Evolutionary conservation across 345 rosid genomes (phyloP).

Genomic region (Salix dunnii): DNA sequence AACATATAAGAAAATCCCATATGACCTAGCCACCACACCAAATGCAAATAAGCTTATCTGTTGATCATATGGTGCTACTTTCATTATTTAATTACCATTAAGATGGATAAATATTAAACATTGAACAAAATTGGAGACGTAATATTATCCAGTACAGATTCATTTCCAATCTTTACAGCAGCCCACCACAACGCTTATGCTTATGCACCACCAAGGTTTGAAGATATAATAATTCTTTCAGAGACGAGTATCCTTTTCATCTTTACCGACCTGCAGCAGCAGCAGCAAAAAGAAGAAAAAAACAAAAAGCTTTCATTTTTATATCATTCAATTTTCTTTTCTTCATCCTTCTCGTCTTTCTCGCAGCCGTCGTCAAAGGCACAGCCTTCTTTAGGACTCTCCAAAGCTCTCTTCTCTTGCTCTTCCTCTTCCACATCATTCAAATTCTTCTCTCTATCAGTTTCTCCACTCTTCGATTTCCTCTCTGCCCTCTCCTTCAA

Average conservation of each 20-base stretch:
- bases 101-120: conserved; percentile 5
- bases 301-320: background rate
- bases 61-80: conserved; percentile 16
- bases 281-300: background rate
- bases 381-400: conserved; percentile 45
- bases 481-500: conserved; percentile 47
- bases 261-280: background rate
- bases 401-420: conserved; percentile 85
- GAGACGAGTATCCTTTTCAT: background rate
- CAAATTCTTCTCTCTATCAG: conserved; percentile 23
- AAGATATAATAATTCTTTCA: background rate
- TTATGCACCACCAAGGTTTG: conserved; percentile 12
- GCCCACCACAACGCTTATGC: conserved; percentile 3
- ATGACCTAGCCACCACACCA: conserved; percentile 31
- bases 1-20: conserved; percentile 18
- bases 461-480: conserved; percentile 32
- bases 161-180: background rate
- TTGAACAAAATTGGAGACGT: conserved; percentile 5
- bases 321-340: conserved; percentile 29
- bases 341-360: conserved; percentile 20
- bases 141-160: conserved; percentile 10
- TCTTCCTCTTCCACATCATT: conserved; percentile 36
- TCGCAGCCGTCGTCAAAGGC: conserved; percentile 21
- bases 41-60: conserved; percentile 23
- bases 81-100: conserved; percentile 9